Evolutionary conservation across 257 asterid genomes (phyloP).

Genomic region (Jacaranda copaia): DNA sequence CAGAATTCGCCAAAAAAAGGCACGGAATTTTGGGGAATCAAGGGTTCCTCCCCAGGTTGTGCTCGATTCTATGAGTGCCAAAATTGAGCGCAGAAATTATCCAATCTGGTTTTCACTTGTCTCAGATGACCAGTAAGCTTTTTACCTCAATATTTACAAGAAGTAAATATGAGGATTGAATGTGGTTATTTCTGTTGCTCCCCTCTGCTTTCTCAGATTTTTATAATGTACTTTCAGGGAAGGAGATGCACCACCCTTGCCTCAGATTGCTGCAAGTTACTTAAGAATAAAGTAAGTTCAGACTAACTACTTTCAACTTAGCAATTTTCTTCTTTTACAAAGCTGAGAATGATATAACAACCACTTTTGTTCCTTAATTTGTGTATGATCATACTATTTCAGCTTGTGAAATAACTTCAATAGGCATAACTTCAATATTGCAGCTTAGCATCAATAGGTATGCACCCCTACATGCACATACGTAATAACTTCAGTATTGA

Average conservation of each 20-base stretch:
- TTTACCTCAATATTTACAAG: conserved; percentile 17
- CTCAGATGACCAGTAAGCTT: conserved; percentile 77
- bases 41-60: conserved; percentile 74
- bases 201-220: conserved; percentile 38
- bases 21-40: conserved; percentile 57
- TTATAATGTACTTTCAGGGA: conserved; percentile 62
- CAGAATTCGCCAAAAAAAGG: conserved; percentile 74
- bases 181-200: conserved; percentile 10
- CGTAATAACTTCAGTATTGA: neutral
- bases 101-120: conserved; percentile 97
- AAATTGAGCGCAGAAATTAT: conserved; percentile 59
- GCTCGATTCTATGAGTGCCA: conserved; percentile 66
- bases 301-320: conserved; percentile 20
- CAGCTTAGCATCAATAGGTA: conserved; percentile 3
- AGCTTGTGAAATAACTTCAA: neutral
- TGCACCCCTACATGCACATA: conserved; percentile 4
- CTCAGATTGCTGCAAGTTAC: conserved; percentile 88
- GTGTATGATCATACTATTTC: neutral
- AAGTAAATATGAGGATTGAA: conserved; percentile 18
- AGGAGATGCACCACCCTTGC: conserved; percentile 69
- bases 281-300: conserved; percentile 85
- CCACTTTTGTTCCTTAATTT: conserved; percentile 14
- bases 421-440: neutral
- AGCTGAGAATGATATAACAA: conserved; percentile 11
- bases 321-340: neutral